Percentiles rank a stretch among this genome's conserved stretches.
phyloP scores from a whole-genome alignment of 2,329 filamentous ascomycete genomes.

The Trichoderma sp. region DNA sequence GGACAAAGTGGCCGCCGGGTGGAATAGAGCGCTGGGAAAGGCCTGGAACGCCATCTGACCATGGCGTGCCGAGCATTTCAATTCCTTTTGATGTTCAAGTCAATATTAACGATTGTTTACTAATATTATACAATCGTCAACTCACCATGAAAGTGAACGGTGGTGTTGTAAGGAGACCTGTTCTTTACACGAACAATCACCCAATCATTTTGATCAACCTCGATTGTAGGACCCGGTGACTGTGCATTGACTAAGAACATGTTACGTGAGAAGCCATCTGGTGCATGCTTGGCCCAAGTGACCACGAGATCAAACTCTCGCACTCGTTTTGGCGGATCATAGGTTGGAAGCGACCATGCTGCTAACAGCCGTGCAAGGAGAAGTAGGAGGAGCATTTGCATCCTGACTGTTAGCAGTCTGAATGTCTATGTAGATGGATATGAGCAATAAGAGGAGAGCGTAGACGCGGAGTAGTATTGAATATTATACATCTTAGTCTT shows the following conservation, averaged over 20 bases:
- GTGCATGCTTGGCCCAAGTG: constrained; percentile 43
- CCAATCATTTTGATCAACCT: constrained; percentile 53
- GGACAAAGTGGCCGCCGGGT: constrained; percentile 51
- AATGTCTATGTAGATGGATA: neutral
- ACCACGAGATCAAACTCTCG: constrained; percentile 34
- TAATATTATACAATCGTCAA: neutral
- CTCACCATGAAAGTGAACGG: constrained; percentile 53
- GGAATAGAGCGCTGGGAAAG: constrained; percentile 55
- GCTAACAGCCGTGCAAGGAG: constrained; percentile 4
- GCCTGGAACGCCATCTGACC: constrained; percentile 63
- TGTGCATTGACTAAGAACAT: constrained; percentile 60
- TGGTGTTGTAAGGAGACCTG: constrained; percentile 48
- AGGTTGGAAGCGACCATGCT: neutral
- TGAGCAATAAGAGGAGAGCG: no score
- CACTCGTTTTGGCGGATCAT: neutral
- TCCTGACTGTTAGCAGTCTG: neutral
- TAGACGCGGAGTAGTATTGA: neutral
- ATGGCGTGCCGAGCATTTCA: constrained; percentile 54
- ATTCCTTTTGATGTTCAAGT: constrained; percentile 39
- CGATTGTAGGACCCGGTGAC: constrained; percentile 62
- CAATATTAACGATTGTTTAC: neutral
- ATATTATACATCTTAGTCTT: neutral
- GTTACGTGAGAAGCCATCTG: constrained; percentile 47
- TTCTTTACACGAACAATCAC: constrained; percentile 51
- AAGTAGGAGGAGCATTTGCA: neutral